Percentiles rank a stretch among this genome's conserved stretches.
Evolutionary conservation across 352 stramenopile species (phyloP).

Genomic region (Phytophthora pluvialis): DNA sequence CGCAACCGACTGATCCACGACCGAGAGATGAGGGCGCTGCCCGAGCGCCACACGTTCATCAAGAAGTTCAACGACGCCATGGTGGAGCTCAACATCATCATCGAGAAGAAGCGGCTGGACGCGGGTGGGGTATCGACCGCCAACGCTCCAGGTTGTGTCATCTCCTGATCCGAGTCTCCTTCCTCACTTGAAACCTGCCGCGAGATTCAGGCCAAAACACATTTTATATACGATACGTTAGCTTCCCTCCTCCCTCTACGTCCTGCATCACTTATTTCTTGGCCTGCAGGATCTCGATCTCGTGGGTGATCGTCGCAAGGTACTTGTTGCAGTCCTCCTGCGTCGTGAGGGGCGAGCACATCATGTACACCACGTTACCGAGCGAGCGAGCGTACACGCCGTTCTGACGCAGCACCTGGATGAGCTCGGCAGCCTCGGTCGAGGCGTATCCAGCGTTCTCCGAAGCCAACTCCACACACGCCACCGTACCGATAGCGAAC

Average conservation of each 20-base stretch:
- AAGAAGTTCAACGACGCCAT: slow-evolving; percentile 61
- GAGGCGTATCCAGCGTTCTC: slow-evolving; percentile 71
- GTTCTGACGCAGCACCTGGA: slow-evolving; percentile 63
- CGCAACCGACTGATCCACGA: slow-evolving; percentile 87
- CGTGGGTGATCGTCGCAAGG: slow-evolving; percentile 48
- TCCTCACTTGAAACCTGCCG: not conserved
- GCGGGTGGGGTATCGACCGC: not conserved
- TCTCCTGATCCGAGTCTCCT: too few relatives aligned
- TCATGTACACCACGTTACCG: slow-evolving; percentile 87
- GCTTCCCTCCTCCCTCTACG: not conserved
- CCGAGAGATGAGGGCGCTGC: slow-evolving; percentile 58
- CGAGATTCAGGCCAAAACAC: not conserved
- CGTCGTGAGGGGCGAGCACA: slow-evolving; percentile 83
- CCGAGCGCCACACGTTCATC: slow-evolving; percentile 73
- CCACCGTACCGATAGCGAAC: slow-evolving; percentile 83
- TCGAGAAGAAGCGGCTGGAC: slow-evolving; percentile 60
- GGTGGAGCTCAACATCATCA: slow-evolving; percentile 65
- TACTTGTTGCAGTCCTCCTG: slow-evolving; percentile 67
- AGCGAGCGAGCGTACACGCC: slow-evolving; percentile 82
- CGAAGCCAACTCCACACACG: slow-evolving; percentile 74
- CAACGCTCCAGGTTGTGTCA: slow-evolving; percentile 33
- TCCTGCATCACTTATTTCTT: slow-evolving; percentile 29
- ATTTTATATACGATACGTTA: slow-evolving; percentile 17
- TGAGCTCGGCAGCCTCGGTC: slow-evolving; percentile 63
- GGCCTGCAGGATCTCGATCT: slow-evolving; percentile 54